Conservation (phyloP, 495 filamentous ascomycete genomes). For the Bathelium albidoporum region DNA sequence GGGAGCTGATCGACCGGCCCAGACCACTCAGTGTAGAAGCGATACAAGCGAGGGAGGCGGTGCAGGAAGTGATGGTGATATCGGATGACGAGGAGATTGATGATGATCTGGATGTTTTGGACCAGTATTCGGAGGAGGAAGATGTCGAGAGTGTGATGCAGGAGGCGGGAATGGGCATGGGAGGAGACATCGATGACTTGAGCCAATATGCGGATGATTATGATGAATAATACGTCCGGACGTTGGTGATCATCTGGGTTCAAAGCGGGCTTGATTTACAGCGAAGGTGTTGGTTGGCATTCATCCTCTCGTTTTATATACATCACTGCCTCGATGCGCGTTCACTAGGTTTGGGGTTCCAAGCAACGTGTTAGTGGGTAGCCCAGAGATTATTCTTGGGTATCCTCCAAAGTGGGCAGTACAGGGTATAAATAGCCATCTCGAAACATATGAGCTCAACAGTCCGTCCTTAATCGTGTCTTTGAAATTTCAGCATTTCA, state of each 20-base stretch:
- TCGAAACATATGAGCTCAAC: no score
- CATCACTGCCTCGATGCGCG: neutral
- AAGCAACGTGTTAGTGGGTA: slow-evolving; percentile 1
- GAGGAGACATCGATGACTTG: slow-evolving; percentile 5
- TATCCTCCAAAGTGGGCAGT: neutral
- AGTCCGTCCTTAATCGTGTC: no score
- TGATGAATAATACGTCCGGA: no score
- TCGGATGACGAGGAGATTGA: slow-evolving; percentile 9
- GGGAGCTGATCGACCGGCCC: neutral
- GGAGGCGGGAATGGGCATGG: neutral
- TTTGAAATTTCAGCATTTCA: no score
- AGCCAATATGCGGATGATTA: neutral
- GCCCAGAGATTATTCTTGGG: no score
- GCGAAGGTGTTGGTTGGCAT: neutral
- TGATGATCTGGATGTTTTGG: slow-evolving; percentile 7
- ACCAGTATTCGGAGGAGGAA: slow-evolving; percentile 6
- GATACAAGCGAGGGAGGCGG: slow-evolving; percentile 6
- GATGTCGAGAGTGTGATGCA: neutral
- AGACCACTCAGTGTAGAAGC: neutral
- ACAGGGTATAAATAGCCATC: no score
- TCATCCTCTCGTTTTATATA: no score
- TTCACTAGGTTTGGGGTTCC: neutral
- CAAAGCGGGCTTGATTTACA: neutral
- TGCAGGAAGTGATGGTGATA: neutral
- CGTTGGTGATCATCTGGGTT: no score